These are phyloP conservation scores for Phytopythium aichiense DNA, from an alignment of 352 stramenopile species.

Conservation along the genomic window DNA sequence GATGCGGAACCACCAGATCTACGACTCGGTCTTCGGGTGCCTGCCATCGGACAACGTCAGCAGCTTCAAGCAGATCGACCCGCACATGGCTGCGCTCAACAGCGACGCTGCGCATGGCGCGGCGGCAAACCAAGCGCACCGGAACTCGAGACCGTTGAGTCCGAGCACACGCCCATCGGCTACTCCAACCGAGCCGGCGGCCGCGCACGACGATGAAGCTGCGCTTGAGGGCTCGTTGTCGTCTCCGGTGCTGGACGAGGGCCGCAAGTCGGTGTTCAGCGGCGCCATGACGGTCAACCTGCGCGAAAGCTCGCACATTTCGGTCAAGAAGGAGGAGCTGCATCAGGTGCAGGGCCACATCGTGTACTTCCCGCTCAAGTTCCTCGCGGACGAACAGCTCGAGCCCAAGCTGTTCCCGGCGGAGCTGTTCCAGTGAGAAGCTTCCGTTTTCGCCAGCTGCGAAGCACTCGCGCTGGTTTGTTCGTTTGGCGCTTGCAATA, in stretches of 20 bases:
- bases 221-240: background rate
- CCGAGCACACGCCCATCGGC: background rate
- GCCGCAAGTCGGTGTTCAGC: conserved; percentile 45
- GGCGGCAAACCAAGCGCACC: background rate
- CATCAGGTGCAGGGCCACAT: conserved; percentile 70
- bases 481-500: too few relatives aligned
- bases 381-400: conserved; percentile 72
- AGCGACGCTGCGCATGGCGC: background rate
- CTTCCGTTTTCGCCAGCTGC: too few relatives aligned
- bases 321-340: conserved; percentile 65
- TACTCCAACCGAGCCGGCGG: background rate
- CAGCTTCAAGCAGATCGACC: conserved; percentile 66
- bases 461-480: too few relatives aligned
- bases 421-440: conserved; percentile 12
- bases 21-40: conserved; percentile 79
- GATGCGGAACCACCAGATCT: conserved; percentile 80
- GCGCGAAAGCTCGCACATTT: conserved; percentile 64
- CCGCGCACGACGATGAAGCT: background rate
- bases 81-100: conserved; percentile 18
- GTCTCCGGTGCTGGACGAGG: conserved; percentile 1
- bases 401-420: conserved; percentile 79
- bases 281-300: conserved; percentile 67
- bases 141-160: too few relatives aligned
- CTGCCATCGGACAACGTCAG: conserved; percentile 70
- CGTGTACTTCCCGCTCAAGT: conserved; percentile 86